Evolutionary conservation across 2,329 filamentous ascomycete species (phyloP), one percentile per base, ranked within the genome.

Genomic region (Zarea fungicola): DNA sequence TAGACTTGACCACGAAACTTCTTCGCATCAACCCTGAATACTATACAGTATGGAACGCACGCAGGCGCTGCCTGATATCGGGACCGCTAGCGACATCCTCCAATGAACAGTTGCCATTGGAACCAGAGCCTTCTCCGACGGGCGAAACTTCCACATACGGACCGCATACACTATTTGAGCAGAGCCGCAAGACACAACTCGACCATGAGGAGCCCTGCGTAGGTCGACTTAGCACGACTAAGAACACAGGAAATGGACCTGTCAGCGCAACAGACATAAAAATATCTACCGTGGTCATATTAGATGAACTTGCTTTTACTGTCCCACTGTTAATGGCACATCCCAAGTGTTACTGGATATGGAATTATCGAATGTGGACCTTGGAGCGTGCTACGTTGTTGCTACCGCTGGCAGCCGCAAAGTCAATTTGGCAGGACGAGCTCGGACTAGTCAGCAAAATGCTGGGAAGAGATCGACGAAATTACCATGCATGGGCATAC

Each of bases 311-410:
- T 28, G 71, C 73, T 41, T 96, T 96, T 62, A 84, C 92, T 28
- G 80, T 96, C 34, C 88, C 89, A 1, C 77, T 99, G 18, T 78
- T 99, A 42, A 78, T 88, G 55, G 82, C 89, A 56, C 92, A 83
- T 56, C 93, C 93, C 6, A 99, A 99, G 66, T 97, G 93, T 75
- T 99, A 99, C 72, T 97, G 93, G 92, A 92, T 99, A 61, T 99
- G 93, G 93, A 95, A 96, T 58, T 92, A 96, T 67, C 84, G 93
- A 23, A 70, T 85, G 39, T 99, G 93, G 91, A 73, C 92, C 3
- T 74, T 99, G 13, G 73, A 84, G 48, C 80, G 89, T 64, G 83
- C 84, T 28, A 87, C 85, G 40, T 64, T 74, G 11, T 73, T 83
- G 16, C 73, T 96, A 9, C 77, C 81, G 2, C 54, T 67, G 1